Evolutionary conservation across 2,329 filamentous ascomycete species (phyloP), one percentile per base, ranked within the genome.

Genomic region (Fusarium anguioides): DNA sequence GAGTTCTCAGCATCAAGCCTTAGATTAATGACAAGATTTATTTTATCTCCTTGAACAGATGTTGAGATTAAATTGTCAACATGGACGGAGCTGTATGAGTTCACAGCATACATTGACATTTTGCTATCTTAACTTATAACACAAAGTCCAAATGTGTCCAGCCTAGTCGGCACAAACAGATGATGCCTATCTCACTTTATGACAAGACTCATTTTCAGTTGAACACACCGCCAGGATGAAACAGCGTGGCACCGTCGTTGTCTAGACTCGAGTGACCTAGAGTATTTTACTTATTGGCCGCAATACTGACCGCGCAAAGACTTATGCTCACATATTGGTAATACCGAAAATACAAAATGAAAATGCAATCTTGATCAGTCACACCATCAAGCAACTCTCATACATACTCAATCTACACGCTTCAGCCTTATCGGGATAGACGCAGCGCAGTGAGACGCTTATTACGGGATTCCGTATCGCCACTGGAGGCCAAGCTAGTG

Each of bases 401-500:
- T 49, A 35, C 2, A 29, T 29, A 29, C 27, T 12, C 27, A 12
- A 9, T 26, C 24, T 26, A 9, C 23, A 7, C 17, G 12, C 14
- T 11, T 47, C 40, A 47, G 23, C 29, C 40, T 48, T 53, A 27
- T 9, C 8, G 5, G 18, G 6, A 27, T 15, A 26, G 4, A 33
- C 10, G 21, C 29, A 14, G 18, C 7, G 18, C 15, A 23, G 15
- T 9, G 31, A 31, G 18, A 45, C 29, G 18, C 4, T 11, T 20
- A 15, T 14, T 12, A n/a, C 49, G 49, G 49, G 18, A 35, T 47
- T 52, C 49, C 49, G 49, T 27, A 12, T 15, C 33, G 27, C 11
- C 35, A 29, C 33, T 27, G 26, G 18, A 11, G 12, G 23, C 10
- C 23, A 41, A 42, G 35, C 5, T 15, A n/a, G 47, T 42, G 47